Conservation (phyloP, 1,284 basidiomycete species). For the Puccinia polysora region DNA sequence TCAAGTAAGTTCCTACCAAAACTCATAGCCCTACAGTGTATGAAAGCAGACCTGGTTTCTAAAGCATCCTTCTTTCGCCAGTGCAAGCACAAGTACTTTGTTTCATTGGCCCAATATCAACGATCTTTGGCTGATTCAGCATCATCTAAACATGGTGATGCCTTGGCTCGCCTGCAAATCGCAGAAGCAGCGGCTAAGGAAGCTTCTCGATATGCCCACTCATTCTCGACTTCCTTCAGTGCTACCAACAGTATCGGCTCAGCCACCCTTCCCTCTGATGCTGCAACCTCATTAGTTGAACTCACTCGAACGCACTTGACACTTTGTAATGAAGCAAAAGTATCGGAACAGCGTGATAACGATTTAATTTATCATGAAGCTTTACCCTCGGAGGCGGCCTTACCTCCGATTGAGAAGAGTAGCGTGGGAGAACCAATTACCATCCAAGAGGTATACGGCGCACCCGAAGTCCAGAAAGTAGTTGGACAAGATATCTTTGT, state of each 20-base stretch:
- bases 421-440: slow-evolving; percentile 72
- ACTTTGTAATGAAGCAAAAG: slow-evolving; percentile 69
- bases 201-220: slow-evolving; percentile 65
- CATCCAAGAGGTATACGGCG: slow-evolving; percentile 88
- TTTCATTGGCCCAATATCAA: slow-evolving; percentile 80
- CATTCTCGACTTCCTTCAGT: slow-evolving; percentile 70
- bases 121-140: slow-evolving; percentile 73
- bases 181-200: slow-evolving; percentile 82
- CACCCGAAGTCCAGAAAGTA: slow-evolving; percentile 86
- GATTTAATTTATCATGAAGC: slow-evolving; percentile 98
- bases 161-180: slow-evolving; percentile 72
- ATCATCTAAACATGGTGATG: slow-evolving; percentile 75
- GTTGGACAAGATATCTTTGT: slow-evolving; percentile 89
- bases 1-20: slow-evolving; percentile 59
- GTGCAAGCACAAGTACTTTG: slow-evolving; percentile 86
- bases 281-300: slow-evolving; percentile 70
- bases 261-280: slow-evolving; percentile 81
- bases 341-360: slow-evolving; percentile 78
- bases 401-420: slow-evolving; percentile 72
- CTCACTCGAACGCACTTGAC: slow-evolving; percentile 77
- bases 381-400: slow-evolving; percentile 70
- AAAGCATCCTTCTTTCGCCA: slow-evolving; percentile 52
- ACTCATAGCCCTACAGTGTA: no score
- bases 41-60: not conserved
- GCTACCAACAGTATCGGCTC: slow-evolving; percentile 56